phyloP scores from a whole-genome alignment of 2,329 filamentous ascomycete species.

The Calonectria pteridis region DNA sequence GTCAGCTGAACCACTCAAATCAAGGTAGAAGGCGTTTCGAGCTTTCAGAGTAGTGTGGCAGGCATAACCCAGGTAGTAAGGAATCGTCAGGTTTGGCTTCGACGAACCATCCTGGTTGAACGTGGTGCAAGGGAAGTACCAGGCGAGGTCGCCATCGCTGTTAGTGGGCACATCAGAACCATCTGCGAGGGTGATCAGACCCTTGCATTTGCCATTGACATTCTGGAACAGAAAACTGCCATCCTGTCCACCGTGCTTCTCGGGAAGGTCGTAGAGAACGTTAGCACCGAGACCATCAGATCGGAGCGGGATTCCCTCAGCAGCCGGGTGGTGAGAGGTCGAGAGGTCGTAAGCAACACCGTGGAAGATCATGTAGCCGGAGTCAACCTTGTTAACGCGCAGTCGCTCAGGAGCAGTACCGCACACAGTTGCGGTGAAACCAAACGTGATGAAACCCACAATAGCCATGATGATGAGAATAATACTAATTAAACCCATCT shows the following conservation, averaged over 20 bases:
- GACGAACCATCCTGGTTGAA: slow-evolving; percentile 95
- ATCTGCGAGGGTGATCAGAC: slow-evolving; percentile 78
- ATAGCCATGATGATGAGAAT: slow-evolving; percentile 89
- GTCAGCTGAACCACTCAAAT: slow-evolving; percentile 78
- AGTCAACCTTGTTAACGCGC: slow-evolving; percentile 83
- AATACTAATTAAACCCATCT: slow-evolving; percentile 96
- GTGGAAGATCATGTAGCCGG: slow-evolving; percentile 96
- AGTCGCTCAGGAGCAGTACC: slow-evolving; percentile 78
- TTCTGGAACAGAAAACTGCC: slow-evolving; percentile 98
- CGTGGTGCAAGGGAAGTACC: slow-evolving; percentile 95
- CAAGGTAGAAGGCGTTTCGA: slow-evolving; percentile 80
- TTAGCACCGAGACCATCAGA: slow-evolving; percentile 71
- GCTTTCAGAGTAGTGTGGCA: slow-evolving; percentile 84
- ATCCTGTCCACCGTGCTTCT: slow-evolving; percentile 88
- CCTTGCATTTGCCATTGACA: slow-evolving; percentile 97
- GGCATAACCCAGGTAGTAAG: slow-evolving; percentile 85
- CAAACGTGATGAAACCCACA: slow-evolving; percentile 96
- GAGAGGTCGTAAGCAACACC: slow-evolving; percentile 89
- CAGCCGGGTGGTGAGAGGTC: slow-evolving; percentile 81
- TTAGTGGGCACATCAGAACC: slow-evolving; percentile 86
- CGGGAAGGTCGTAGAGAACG: slow-evolving; percentile 86
- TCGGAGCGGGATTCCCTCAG: slow-evolving; percentile 77
- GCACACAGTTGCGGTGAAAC: slow-evolving; percentile 92
- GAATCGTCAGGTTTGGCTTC: slow-evolving; percentile 77
- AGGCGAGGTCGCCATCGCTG: slow-evolving; percentile 79